Base-by-base conservation (phyloP, 2,329 filamentous ascomycete genomes). In the Alternaria sp. region DNA sequence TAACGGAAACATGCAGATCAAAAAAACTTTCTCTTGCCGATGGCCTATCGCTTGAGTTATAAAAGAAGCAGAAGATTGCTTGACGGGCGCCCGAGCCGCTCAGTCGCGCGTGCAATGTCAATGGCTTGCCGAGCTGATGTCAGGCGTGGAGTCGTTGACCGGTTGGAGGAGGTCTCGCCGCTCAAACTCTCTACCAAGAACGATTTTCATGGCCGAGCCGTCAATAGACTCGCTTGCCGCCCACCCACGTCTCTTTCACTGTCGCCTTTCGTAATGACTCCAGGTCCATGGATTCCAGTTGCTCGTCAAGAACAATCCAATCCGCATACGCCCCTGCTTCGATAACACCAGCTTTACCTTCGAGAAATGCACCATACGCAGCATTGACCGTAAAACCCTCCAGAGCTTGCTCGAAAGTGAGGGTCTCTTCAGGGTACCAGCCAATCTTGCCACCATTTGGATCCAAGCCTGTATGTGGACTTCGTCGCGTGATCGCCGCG, bases 191-290 rank as follows among this genome's bases (percentile, higher is more conserved):
- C 36, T 51, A 48, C 37, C 37, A 61, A 26, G 60, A 51, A 50
- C 55, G 50, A 53, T 58, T 33, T 45, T 56, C 60, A 29, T 60
- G 52, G 2, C 51, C 62, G 24, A 65, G 54, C 10, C 72, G 66
- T 54, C 53, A 66, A 56, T 76, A 80, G 5, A 80, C 78, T 54
- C 64, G 71, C 55, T 72, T 77, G 0, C 88, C 89, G 3, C 79
- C 87, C 34, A 91, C 83, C 88, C 88, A 91, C 0, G 89, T 91
- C 79, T 90, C 88, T 60, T 78, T 80, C 2, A 91, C 87, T 48
- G 75, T 80, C 7, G 88, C 68, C 4, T 76, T 77, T 24, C 85
- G 82, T 53, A 90, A 66, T 23, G 63, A 57, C 57, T 88, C 86
- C 2, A 84, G 58, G 10, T 80, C 78, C 31, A 84, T 72, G 0